Conservation (phyloP, 2,329 filamentous ascomycete genomes). For the Coniochaeta ligniaria region DNA sequence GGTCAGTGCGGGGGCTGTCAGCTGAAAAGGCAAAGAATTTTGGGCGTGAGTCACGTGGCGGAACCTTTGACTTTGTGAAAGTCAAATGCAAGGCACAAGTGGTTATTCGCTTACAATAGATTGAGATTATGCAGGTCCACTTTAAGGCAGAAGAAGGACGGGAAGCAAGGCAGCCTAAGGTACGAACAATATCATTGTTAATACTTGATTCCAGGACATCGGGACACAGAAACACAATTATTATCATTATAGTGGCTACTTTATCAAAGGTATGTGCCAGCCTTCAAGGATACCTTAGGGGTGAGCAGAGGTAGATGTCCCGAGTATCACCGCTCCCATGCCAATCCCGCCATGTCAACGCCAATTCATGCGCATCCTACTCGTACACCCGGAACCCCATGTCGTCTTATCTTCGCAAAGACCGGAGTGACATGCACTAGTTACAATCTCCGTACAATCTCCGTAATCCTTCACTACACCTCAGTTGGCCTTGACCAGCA, state of each 20-base stretch:
- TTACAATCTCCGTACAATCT: not conserved
- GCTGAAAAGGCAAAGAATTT: not conserved
- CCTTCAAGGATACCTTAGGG: not conserved
- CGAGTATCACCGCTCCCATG: not conserved
- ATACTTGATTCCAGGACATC: not conserved
- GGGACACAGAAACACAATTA: not conserved
- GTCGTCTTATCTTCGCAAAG: not conserved
- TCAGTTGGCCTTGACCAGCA: slow-evolving; percentile 28
- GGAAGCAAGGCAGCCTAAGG: no score
- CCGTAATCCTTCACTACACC: not conserved
- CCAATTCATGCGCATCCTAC: not conserved
- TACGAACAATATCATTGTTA: not conserved
- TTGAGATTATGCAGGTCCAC: no score
- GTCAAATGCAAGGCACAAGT: no score
- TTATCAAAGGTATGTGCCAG: not conserved
- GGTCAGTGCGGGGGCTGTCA: not conserved
- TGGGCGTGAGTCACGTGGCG: not conserved
- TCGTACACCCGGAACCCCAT: not conserved
- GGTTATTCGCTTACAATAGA: no score
- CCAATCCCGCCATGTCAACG: not conserved
- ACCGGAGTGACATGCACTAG: not conserved
- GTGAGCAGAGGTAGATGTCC: not conserved
- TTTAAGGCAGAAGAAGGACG: no score
- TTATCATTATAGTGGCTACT: not conserved
- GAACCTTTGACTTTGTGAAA: no score